Base-by-base conservation (phyloP, 352 stramenopile genomes). In the Globisporangium heterothallicum region DNA sequence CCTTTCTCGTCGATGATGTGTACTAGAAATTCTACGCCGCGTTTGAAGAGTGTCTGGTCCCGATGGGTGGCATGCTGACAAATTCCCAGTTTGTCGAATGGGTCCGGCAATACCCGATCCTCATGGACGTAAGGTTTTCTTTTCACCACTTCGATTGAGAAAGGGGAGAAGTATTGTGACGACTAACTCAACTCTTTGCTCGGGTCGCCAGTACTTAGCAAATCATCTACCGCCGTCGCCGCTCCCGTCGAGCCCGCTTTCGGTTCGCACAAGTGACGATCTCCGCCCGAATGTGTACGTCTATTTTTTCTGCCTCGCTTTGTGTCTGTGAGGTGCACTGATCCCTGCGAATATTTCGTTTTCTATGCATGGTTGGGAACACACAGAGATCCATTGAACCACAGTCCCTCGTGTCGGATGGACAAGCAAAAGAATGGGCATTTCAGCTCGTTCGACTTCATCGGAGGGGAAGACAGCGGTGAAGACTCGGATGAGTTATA, bases 381-480 rank as follows among this genome's bases (percentile, higher is more conserved):
- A 50, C 35, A 13, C 16, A 89, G 81, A 9, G 75, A 92, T 38
- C 65, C 70, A 21, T 65, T 90, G n/a, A 92, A 89, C 54, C 76
- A 70, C 63, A 92, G 82, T 56, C 78, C 78, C 2, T 88, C 79
- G 13, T 88, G 63, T 30, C 72, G 72, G 16, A 62, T 71, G 29
- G 72, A 76, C 18, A 59, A 73, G 24, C 67, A 59, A 8, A 77
- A 74, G 21, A 35, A 47, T 6, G 49, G 32, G 4, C 54, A 66
- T 9, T 76, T 83, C 42, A 74, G 67, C 19, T 88, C 76, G n/a
- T 93, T 92, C 35, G 83, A 91, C 44, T 92, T 91, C 29, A 74
- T 93, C 34, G 80, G 80, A 4, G 83, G 83, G 6, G 82, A 88
- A 71, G 78, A 93, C 49, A 93, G 83, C 44, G 78, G 83, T 0